A percentile compares a stretch with the other conserved stretches of the same genome.
Conservation (phyloP, 306 rosid genomes). For the Cucurbita moschata region DNA sequence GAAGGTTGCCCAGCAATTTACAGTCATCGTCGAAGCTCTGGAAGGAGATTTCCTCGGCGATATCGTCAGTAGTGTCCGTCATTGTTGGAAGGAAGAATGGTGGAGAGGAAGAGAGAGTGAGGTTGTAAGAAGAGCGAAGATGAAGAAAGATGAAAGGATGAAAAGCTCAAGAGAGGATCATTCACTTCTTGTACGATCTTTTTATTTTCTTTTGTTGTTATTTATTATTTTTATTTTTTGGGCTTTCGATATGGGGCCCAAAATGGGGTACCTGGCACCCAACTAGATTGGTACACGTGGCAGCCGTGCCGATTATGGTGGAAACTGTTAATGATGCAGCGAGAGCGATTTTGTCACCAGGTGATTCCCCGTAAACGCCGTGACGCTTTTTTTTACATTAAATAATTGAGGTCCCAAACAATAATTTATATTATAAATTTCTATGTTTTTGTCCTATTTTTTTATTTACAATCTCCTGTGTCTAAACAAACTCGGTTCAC, state of each 20-base stretch:
- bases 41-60: slow-evolving; percentile 86
- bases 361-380: background rate
- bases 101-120: background rate
- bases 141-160: background rate
- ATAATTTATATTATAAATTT: background rate
- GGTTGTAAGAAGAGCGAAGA: background rate
- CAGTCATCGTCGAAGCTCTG: slow-evolving; percentile 88
- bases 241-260: background rate
- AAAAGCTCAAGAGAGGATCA: background rate
- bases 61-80: slow-evolving; percentile 90
- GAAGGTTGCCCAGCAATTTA: slow-evolving; percentile 60
- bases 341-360: background rate
- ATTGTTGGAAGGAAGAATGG: slow-evolving; percentile 15
- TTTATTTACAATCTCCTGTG: too few species aligned
- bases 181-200: background rate
- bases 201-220: background rate
- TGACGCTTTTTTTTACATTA: background rate
- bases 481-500: too few species aligned
- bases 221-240: background rate
- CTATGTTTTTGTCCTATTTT: too few species aligned
- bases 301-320: background rate
- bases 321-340: background rate
- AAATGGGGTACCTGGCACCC: background rate
- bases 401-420: background rate
- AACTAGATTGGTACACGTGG: background rate